Percentiles rank a stretch among this genome's conserved stretches.
These are phyloP conservation scores for Tetradesmus lagerheimii DNA, from an alignment of 139 green algal species.

Conservation along the genomic window DNA sequence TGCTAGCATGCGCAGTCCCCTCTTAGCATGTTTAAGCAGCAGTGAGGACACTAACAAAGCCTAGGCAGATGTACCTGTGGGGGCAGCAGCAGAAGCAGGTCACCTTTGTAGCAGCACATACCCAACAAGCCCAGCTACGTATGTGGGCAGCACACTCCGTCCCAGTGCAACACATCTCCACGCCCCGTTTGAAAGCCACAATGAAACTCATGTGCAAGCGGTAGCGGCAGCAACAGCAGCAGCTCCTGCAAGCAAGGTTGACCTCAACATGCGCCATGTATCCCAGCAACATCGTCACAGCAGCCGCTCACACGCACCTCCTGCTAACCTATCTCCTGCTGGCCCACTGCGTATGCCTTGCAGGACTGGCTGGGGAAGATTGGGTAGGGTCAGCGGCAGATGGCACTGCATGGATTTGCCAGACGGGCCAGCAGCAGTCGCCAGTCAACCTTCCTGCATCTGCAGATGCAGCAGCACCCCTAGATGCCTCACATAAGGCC, in stretches of 20 bases:
- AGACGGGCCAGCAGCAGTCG: slow-evolving; percentile 27
- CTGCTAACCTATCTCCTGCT: not conserved
- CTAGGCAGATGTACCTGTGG: too few relatives aligned
- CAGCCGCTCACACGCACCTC: too few relatives aligned
- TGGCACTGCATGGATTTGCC: not conserved
- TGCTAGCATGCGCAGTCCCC: too few relatives aligned
- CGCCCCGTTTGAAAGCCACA: too few relatives aligned
- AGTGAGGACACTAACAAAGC: too few relatives aligned
- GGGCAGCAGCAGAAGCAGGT: too few relatives aligned
- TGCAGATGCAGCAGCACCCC: not conserved
- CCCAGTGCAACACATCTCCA: too few relatives aligned
- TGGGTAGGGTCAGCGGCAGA: not conserved
- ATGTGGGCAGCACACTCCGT: too few relatives aligned
- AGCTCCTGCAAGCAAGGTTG: not conserved
- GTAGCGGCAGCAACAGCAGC: not conserved
- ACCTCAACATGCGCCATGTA: not conserved
- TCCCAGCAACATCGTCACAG: not conserved
- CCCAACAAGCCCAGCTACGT: too few relatives aligned
- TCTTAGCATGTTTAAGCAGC: too few relatives aligned
- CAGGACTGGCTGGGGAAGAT: slow-evolving; percentile 2
- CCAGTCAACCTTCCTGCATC: not conserved
- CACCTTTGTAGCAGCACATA: too few relatives aligned
- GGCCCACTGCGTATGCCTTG: not conserved
- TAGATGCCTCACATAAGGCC: not conserved
- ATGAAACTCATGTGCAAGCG: not conserved